These are phyloP conservation scores for Aureobasidium sp. DNA, from an alignment of 2,329 filamentous ascomycete genomes.

Conservation along the genomic window DNA sequence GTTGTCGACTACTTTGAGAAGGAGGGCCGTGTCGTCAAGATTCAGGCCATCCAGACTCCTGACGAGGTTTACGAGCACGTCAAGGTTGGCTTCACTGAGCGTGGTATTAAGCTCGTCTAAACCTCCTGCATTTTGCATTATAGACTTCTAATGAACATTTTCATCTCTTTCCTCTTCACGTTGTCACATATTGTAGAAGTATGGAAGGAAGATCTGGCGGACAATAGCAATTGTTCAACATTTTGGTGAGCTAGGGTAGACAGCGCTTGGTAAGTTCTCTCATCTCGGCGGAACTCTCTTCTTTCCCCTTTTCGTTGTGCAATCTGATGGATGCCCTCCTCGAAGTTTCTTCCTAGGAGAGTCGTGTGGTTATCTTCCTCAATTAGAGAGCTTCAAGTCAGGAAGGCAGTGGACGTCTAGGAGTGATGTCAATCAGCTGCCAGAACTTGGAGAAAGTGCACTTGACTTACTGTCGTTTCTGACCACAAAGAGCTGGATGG, in stretches of 20 bases:
- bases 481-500: background rate
- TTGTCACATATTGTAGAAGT: background rate
- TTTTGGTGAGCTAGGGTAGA: background rate
- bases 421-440: too few relatives aligned
- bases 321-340: too few relatives aligned
- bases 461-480: too few relatives aligned
- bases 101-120: conserved; percentile 27
- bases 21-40: conserved; percentile 69
- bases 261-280: background rate
- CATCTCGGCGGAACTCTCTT: background rate
- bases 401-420: background rate
- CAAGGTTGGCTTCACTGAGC: conserved; percentile 36
- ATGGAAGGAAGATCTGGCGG: background rate
- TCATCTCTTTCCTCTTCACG: background rate
- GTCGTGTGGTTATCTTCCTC: too few relatives aligned
- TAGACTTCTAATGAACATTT: background rate
- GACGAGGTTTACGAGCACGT: conserved; percentile 56
- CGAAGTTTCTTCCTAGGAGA: background rate
- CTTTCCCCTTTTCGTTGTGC: too few relatives aligned
- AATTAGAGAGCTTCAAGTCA: background rate
- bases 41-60: conserved; percentile 61
- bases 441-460: too few relatives aligned
- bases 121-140: background rate
- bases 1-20: conserved; percentile 79
- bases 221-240: background rate